Evolutionary conservation across 306 rosid genomes (phyloP), one percentile per base, ranked within the genome.

Genomic region (Trifolium fragiferum): DNA sequence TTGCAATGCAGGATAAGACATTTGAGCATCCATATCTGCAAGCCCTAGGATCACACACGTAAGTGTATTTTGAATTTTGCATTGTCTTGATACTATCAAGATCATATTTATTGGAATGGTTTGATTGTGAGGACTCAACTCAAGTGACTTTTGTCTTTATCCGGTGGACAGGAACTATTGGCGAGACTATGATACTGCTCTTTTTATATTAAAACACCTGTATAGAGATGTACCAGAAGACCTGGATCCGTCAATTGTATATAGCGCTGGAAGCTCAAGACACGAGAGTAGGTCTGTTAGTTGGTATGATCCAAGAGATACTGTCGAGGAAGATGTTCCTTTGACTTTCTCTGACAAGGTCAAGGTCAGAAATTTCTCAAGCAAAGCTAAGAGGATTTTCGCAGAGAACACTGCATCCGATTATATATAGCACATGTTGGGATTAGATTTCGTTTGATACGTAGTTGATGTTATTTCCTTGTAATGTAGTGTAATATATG

Each of bases 21-120:
- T 94, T 92, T 80, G 87, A 90, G 79, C 98, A 92, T 84, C 84
- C 96, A 25, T 94, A 90, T 81, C 76, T 94, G 70, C 91, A 93
- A 82, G 99, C 96, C 77, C 72, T 94, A 27, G 97, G 97, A 70
- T 44, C 99, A 57, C 99, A 94, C 81, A 92, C 98, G 99, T 94
- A 84, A 62, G 97, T 58, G 10, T 37, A 76, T 72, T 46, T 78
- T 15, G 27, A 58, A 65, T 40, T 63, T 62, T 0, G 4, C n/a
- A 37, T 33, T 20, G 46, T 27, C 58, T 59, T 57, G 65, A 58
- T 37, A 57, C 19, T 53, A 60, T 73, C 70, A 14, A 68, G 38
- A 68, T 80, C 78, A 30, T 68, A 68, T 68, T 49, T 40, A 73
- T 67, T 47, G 58, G 46, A 80, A 75, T 64, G 68, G 53, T 64